Percentiles rank a stretch among this genome's conserved stretches.
Evolutionary conservation across 257 asterid genomes (phyloP).

Genomic region (Capsicum baccatum): DNA sequence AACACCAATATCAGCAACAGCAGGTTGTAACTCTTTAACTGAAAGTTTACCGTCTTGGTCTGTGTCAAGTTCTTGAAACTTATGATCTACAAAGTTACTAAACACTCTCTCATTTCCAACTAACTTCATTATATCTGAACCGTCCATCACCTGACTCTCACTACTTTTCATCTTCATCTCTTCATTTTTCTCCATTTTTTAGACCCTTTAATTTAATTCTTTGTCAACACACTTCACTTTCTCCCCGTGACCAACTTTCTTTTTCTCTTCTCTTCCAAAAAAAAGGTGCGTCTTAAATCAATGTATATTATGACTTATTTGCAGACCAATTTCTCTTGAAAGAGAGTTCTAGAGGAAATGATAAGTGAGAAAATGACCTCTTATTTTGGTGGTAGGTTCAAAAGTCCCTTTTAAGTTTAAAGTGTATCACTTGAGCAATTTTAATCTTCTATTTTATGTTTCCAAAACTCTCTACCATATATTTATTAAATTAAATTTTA

Average conservation of each 20-base stretch:
- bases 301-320: constrained; percentile 15
- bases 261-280: not conserved
- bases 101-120: constrained; percentile 84
- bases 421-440: not conserved
- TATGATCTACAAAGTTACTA: constrained; percentile 75
- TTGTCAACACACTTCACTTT: not conserved
- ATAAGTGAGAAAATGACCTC: constrained; percentile 6
- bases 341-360: not conserved
- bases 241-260: constrained; percentile 40
- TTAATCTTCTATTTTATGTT: not conserved
- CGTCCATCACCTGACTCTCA: constrained; percentile 77
- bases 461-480: not conserved
- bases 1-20: constrained; percentile 80
- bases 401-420: not conserved
- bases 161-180: constrained; percentile 44
- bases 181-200: constrained; percentile 34
- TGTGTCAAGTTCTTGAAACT: constrained; percentile 75
- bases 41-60: constrained; percentile 89
- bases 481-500: no score
- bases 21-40: constrained; percentile 76
- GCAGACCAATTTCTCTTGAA: constrained; percentile 2
- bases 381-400: not conserved
- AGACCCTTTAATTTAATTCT: constrained; percentile 16
- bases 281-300: constrained; percentile 39
- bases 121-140: constrained; percentile 91